Evolutionary conservation across 177 flowering plant species (phyloP), one percentile per base, ranked within the genome.

Genomic region (Tripterygium wilfordii): DNA sequence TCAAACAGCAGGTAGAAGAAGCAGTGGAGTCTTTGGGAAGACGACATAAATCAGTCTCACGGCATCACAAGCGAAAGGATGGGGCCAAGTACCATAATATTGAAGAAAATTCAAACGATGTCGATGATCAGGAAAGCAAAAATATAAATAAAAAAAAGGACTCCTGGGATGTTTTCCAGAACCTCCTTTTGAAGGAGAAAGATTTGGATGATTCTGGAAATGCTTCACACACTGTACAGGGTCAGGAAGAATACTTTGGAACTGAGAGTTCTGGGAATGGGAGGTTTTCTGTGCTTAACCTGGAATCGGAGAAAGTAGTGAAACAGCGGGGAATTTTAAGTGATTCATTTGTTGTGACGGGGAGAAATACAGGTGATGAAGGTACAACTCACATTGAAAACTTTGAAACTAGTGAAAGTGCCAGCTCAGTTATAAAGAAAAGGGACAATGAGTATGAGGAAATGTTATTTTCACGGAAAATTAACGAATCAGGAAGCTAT

Each of bases 161-260:
- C 52, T 53, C 48, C 39, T 90, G 97, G 97, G 77, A 66, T 71
- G 67, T 82, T 47, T 83, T 90, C 61, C 90, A 87, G 63, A 76
- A 64, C 60, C 79, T 90, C 45, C 68, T 90, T n/a, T 20, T 90
- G 86, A 66, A 63, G 59, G 83, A 79, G 20, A 59, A 65, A 17
- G 85, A 76, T 9, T 18, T 67, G 2, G 47, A 23, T 18, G 13
- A 65, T 12, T 50, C 44, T 20, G 69, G 36, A 30, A 22, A 18
- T 15, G 66, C 57, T 20, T 48, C 54, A 25, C 62, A 53, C 32
- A 38, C 58, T 23, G 31, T 57, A 3, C 64, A 61, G 45, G 42
- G 51, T 48, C 61, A 63, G 47, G 76, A 71, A 28, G 77, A 72
- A 49, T 56, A 62, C 37, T 58, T 62, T 22, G 27, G 60, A 8